These are phyloP conservation scores for Ligustrum vulgare DNA, from an alignment of 257 asterid genomes.

Conservation along the genomic window DNA sequence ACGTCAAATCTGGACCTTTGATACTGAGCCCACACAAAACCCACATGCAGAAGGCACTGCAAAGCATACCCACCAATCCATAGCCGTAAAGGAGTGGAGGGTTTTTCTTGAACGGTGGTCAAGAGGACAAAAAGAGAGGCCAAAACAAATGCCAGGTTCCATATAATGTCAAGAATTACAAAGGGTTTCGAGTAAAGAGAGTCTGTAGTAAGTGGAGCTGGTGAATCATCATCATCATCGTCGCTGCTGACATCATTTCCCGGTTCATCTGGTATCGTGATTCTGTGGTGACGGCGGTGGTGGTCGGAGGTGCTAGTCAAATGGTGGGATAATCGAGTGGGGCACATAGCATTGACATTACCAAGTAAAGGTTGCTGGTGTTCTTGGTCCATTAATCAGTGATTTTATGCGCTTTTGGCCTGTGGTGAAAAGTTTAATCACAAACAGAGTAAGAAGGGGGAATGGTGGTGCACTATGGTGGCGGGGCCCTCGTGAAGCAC, in stretches of 20 bases:
- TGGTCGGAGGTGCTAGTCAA: constrained; percentile 32
- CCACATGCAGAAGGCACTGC: constrained; percentile 77
- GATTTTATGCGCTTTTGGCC: neutral
- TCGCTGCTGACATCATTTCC: constrained; percentile 14
- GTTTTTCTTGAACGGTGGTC: constrained; percentile 54
- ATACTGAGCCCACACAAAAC: constrained; percentile 65
- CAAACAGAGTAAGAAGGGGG: neutral
- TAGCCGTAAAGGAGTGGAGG: constrained; percentile 77
- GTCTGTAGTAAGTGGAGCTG: constrained; percentile 20
- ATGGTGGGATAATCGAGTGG: constrained; percentile 29
- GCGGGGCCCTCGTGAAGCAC: neutral
- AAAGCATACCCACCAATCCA: constrained; percentile 88
- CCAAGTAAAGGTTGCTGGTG: constrained; percentile 22
- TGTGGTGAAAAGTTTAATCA: neutral
- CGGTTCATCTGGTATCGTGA: constrained; percentile 31
- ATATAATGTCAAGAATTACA: constrained; percentile 70
- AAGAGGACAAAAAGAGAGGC: constrained; percentile 61
- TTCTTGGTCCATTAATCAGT: constrained; percentile 34
- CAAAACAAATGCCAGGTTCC: constrained; percentile 72
- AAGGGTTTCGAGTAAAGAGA: constrained; percentile 68
- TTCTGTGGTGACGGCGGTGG: constrained; percentile 21
- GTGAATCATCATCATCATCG: neutral
- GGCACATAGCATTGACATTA: constrained; percentile 15
- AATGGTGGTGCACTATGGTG: neutral
- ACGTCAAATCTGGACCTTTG: constrained; percentile 41